phyloP scores from a whole-genome alignment of 2,329 filamentous ascomycete genomes.

The Sporothrix pallida region DNA sequence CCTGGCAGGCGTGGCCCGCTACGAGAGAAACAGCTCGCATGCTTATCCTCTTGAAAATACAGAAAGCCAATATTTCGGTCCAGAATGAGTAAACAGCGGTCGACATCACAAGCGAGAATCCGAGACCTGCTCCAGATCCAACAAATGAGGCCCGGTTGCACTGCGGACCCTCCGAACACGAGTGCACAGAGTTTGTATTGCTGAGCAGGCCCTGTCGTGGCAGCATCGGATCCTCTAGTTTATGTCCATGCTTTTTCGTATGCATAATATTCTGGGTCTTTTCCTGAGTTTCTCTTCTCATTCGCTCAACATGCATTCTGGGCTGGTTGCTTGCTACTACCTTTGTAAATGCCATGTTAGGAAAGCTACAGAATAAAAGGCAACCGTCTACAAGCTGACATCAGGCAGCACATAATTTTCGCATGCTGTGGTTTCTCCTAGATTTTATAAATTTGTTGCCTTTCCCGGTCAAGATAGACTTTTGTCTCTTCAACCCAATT shows the following conservation, averaged over 20 bases:
- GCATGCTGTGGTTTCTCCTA: neutral
- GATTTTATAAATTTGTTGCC: neutral
- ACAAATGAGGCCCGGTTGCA: neutral
- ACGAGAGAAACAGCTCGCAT: neutral
- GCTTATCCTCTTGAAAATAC: neutral
- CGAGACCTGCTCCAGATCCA: neutral
- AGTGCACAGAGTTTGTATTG: neutral
- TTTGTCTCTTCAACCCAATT: neutral
- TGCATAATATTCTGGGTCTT: neutral
- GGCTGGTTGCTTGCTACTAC: neutral
- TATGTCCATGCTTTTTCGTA: neutral
- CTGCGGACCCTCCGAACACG: conserved; percentile 22
- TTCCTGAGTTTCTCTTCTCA: neutral
- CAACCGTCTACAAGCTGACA: neutral
- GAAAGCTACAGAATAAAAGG: neutral
- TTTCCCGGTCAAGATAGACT: neutral
- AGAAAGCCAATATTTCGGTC: neutral
- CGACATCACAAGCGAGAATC: neutral
- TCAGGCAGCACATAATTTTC: neutral
- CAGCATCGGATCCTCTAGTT: conserved; percentile 24
- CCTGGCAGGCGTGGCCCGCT: conserved; percentile 4
- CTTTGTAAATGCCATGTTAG: too few species aligned
- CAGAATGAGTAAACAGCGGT: neutral
- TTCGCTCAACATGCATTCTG: neutral
- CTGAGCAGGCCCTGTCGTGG: conserved; percentile 19